Evolutionary conservation across 2,329 filamentous ascomycete genomes (phyloP).

Genomic region (Paradendryphiella salina): DNA sequence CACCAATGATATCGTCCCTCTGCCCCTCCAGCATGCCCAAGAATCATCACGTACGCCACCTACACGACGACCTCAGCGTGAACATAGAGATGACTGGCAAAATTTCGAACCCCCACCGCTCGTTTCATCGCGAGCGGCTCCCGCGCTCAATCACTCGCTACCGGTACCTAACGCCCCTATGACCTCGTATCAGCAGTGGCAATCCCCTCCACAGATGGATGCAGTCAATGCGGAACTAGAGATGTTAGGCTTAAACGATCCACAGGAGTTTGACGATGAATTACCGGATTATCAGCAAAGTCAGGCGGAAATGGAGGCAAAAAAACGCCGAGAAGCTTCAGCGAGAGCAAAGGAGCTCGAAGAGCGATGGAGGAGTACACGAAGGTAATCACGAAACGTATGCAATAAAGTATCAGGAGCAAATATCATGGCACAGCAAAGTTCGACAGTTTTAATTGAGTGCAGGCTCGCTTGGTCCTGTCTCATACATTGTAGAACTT

Average conservation of each 20-base stretch:
- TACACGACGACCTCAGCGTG: slow-evolving; percentile 9
- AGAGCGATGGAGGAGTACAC: slow-evolving; percentile 45
- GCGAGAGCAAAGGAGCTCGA: slow-evolving; percentile 52
- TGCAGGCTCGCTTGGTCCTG: no score
- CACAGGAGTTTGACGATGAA: slow-evolving; percentile 43
- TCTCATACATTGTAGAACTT: no score
- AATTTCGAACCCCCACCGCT: slow-evolving; percentile 27
- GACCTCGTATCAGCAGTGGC: slow-evolving; percentile 20
- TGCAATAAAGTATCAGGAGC: background rate
- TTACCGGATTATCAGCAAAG: slow-evolving; percentile 54
- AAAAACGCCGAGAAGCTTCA: slow-evolving; percentile 48
- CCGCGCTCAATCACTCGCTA: slow-evolving; percentile 14
- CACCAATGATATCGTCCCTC: slow-evolving; percentile 33
- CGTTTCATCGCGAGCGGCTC: slow-evolving; percentile 13
- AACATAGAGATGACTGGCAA: slow-evolving; percentile 31
- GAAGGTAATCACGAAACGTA: slow-evolving; percentile 2
- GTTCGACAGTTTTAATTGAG: no score
- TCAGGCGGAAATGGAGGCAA: slow-evolving; percentile 51
- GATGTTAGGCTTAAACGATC: slow-evolving; percentile 37
- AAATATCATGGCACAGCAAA: background rate
- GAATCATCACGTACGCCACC: slow-evolving; percentile 16
- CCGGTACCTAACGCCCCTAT: slow-evolving; percentile 7
- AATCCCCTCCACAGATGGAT: slow-evolving; percentile 26
- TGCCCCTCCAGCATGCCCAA: slow-evolving; percentile 26
- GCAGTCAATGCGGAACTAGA: slow-evolving; percentile 39